Conservation (phyloP, 768 basidiomycete species). For the Leccinum fibrillosum region DNA sequence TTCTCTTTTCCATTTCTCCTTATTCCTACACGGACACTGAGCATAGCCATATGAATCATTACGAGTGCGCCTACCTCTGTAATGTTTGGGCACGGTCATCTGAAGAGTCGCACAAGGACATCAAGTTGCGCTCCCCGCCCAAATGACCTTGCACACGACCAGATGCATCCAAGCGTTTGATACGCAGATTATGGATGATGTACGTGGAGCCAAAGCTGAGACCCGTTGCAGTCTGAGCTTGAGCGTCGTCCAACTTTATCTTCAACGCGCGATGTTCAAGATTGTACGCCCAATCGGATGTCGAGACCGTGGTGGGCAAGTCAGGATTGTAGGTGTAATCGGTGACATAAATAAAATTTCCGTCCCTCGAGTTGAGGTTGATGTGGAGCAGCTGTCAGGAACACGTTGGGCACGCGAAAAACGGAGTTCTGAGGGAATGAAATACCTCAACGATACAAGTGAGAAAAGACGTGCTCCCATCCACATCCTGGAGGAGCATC, state of each 20-base stretch:
- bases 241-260: conserved; percentile 48
- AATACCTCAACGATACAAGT: conserved; percentile 59
- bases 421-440: neutral
- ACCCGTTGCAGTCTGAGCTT: conserved; percentile 37
- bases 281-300: conserved; percentile 39
- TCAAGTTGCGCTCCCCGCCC: conserved; percentile 29
- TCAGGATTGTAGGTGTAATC: conserved; percentile 58
- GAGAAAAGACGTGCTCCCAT: conserved; percentile 40
- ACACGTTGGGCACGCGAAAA: neutral
- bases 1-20: conserved; percentile 31
- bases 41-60: neutral
- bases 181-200: conserved; percentile 48
- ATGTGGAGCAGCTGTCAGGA: conserved; percentile 45
- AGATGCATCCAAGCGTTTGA: conserved; percentile 29
- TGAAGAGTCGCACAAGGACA: conserved; percentile 18
- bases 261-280: conserved; percentile 51
- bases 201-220: conserved; percentile 43
- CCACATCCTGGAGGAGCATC: conserved; percentile 46
- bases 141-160: conserved; percentile 23
- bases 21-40: conserved; percentile 27
- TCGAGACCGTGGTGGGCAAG: conserved; percentile 31
- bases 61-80: conserved; percentile 14
- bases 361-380: conserved; percentile 30
- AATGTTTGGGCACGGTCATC: conserved; percentile 18
- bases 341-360: conserved; percentile 52